These are phyloP conservation scores for Thraustochytrium striatum DNA, from an alignment of 352 stramenopile genomes.

Conservation along the genomic window DNA sequence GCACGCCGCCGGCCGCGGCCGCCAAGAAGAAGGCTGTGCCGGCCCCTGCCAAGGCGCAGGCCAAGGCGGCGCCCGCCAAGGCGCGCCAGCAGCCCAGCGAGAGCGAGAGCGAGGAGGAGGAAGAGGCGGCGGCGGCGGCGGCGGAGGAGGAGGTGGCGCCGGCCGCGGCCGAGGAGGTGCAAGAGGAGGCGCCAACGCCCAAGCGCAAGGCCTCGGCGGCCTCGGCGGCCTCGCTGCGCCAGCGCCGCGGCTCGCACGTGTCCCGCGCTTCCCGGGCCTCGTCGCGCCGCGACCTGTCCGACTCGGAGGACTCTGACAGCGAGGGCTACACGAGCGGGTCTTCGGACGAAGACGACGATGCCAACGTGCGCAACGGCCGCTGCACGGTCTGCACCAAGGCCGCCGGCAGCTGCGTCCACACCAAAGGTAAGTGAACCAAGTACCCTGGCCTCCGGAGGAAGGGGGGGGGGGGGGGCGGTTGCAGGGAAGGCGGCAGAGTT, in stretches of 20 bases:
- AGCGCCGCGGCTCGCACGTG: no score
- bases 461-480: neutral
- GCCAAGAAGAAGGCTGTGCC: neutral
- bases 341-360: neutral
- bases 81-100: no score
- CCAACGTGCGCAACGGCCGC: neutral
- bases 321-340: neutral
- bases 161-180: neutral
- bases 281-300: neutral
- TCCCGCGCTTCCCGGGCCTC: no score
- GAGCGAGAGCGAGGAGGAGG: no score
- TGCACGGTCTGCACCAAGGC: conserved; percentile 28
- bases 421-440: conserved; percentile 18
- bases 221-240: neutral
- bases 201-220: neutral
- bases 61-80: neutral
- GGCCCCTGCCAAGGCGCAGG: neutral
- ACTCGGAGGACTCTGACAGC: conserved; percentile 10
- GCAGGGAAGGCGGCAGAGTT: neutral
- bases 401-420: conserved; percentile 1
- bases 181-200: neutral
- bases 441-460: neutral
- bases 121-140: no score
- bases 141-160: no score
- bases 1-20: neutral